A percentile compares a stretch with the other conserved stretches of the same genome.
Conservation (phyloP, 192 early-diverging fungal species). For the Chytriomyces hyalinus region DNA sequence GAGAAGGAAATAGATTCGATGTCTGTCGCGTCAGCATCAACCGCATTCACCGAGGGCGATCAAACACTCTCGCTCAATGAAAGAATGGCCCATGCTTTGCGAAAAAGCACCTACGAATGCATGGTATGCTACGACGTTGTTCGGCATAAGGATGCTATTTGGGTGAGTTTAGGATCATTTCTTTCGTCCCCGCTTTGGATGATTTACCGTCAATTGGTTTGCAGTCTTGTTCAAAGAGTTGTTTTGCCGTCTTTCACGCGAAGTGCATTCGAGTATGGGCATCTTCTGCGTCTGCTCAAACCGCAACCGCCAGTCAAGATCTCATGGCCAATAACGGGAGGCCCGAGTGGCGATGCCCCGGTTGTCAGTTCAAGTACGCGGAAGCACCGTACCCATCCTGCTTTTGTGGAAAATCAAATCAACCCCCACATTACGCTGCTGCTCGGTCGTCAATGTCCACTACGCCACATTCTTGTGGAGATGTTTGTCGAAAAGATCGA, state of each 20-base stretch:
- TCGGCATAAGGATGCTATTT: constrained; percentile 69
- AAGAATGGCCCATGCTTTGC: constrained; percentile 50
- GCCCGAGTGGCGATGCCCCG: constrained; percentile 85
- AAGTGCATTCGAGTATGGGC: constrained; percentile 46
- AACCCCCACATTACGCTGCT: constrained; percentile 51
- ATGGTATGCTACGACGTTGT: constrained; percentile 95
- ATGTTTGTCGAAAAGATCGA: constrained; percentile 70
- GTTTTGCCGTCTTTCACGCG: constrained; percentile 88
- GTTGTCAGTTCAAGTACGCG: constrained; percentile 77
- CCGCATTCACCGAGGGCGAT: too few species aligned
- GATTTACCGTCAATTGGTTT: too few species aligned
- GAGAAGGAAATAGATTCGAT: too few species aligned
- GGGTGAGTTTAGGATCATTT: constrained; percentile 45
- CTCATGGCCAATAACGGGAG: not conserved
- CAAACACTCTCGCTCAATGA: not conserved
- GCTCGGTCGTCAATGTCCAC: constrained; percentile 56
- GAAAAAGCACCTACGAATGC: constrained; percentile 83
- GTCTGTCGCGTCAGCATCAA: too few species aligned
- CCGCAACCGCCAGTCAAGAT: not conserved
- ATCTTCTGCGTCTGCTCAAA: constrained; percentile 10
- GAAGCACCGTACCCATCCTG: constrained; percentile 77
- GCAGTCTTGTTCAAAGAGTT: constrained; percentile 74
- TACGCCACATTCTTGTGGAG: constrained; percentile 84
- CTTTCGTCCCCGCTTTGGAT: too few species aligned
- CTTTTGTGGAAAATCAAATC: constrained; percentile 83